A percentile compares a stretch with the other conserved stretches of the same genome.
These are phyloP conservation scores for Melaleuca quinquenervia DNA, from an alignment of 345 rosid genomes.

Conservation along the genomic window DNA sequence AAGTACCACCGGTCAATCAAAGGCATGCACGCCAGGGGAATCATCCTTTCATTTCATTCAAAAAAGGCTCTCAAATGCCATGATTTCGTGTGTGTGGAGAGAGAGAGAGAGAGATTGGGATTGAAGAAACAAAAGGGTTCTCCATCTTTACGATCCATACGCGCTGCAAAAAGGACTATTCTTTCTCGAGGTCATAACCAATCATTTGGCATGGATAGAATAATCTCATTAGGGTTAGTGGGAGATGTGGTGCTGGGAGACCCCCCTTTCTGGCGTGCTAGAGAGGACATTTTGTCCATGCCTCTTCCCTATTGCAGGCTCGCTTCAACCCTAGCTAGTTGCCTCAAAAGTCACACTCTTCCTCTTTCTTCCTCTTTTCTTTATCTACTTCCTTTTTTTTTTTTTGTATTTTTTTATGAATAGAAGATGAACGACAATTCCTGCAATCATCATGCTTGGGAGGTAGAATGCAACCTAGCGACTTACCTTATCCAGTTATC, in stretches of 20 bases:
- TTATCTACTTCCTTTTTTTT: no score
- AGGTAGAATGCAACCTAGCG: not conserved
- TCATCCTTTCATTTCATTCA: not conserved
- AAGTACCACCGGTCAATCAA: not conserved
- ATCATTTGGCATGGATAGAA: not conserved
- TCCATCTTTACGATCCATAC: not conserved
- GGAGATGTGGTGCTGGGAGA: not conserved
- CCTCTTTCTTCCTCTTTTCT: not conserved
- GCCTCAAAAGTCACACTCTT: not conserved
- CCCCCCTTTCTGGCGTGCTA: not conserved
- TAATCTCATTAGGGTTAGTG: not conserved
- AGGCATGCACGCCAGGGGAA: not conserved
- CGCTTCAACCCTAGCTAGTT: not conserved
- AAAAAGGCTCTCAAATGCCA: not conserved
- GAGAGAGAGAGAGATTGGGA: not conserved
- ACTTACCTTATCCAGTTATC: not conserved
- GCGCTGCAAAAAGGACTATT: not conserved
- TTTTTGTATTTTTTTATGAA: no score
- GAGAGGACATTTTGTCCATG: not conserved
- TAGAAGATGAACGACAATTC: not conserved
- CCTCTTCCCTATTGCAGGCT: not conserved
- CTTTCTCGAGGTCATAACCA: constrained; percentile 1
- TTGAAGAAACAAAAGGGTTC: not conserved
- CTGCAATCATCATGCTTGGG: not conserved
- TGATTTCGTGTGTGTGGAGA: not conserved